Evolutionary conservation across 805 yeast genomes (phyloP).

Genomic region (Candida palmyrensis): DNA sequence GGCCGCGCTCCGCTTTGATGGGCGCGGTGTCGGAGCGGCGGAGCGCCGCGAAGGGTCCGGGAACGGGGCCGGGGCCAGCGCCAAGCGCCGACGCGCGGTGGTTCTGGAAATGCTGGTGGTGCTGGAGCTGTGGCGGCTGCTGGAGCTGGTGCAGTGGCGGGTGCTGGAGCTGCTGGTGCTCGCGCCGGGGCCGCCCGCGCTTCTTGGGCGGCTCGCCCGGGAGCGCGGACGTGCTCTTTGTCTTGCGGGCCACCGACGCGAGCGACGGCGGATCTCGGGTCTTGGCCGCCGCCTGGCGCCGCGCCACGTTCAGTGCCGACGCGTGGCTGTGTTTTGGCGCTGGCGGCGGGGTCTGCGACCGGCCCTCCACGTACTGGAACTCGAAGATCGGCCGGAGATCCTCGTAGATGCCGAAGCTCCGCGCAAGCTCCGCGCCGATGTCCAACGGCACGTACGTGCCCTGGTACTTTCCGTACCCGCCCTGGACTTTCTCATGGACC

Average conservation of each 20-base stretch:
- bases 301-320: conserved; percentile 37
- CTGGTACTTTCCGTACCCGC: conserved; percentile 68
- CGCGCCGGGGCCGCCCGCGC: conserved; percentile 35
- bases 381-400: conserved; percentile 63
- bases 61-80: conserved; percentile 9
- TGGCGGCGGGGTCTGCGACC: conserved; percentile 40
- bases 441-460: conserved; percentile 43
- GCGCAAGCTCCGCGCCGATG: conserved; percentile 36
- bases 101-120: conserved; percentile 3
- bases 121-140: conserved; percentile 4
- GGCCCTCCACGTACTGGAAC: conserved; percentile 42
- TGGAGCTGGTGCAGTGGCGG: conserved; percentile 1
- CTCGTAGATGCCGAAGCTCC: conserved; percentile 40
- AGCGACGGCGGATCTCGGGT: conserved; percentile 1
- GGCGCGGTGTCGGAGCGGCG: conserved; percentile 26
- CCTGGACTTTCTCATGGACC: conserved; percentile 66
- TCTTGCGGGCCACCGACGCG: conserved; percentile 10
- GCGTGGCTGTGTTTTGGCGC: conserved; percentile 45
- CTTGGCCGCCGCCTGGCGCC: conserved; percentile 16
- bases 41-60: conserved; percentile 13
- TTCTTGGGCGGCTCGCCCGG: conserved; percentile 29
- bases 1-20: conserved; percentile 20
- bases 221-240: conserved; percentile 15
- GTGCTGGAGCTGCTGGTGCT: conserved; percentile 9
- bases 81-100: conserved; percentile 3